Evolutionary conservation across 2,329 filamentous ascomycete species (phyloP).

Genomic region (Cladosporium colombiae): DNA sequence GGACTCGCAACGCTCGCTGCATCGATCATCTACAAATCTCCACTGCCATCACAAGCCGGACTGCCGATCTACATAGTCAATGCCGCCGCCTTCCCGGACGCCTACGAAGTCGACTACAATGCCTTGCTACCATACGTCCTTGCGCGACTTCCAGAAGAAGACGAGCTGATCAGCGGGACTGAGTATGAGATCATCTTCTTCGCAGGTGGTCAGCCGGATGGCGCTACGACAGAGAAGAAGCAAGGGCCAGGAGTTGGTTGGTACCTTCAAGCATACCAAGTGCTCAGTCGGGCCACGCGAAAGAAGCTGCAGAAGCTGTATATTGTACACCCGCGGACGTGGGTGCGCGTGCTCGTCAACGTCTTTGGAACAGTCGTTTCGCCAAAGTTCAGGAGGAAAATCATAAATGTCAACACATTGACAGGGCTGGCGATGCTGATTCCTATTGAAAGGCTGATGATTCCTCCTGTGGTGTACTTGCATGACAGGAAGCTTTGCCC

Average conservation of each 20-base stretch:
- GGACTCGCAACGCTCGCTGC: constrained; percentile 52
- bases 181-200: constrained; percentile 61
- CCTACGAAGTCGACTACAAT: constrained; percentile 56
- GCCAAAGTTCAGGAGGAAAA: constrained; percentile 59
- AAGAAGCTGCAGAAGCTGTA: constrained; percentile 58
- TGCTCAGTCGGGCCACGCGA: constrained; percentile 55
- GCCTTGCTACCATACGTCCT: constrained; percentile 57
- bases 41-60: constrained; percentile 51
- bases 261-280: constrained; percentile 60
- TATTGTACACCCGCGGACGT: constrained; percentile 59
- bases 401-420: constrained; percentile 56
- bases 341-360: constrained; percentile 58
- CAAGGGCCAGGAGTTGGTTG: constrained; percentile 55
- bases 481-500: constrained; percentile 53
- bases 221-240: constrained; percentile 47
- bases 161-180: constrained; percentile 54
- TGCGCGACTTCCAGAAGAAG: constrained; percentile 55
- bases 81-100: constrained; percentile 58
- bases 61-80: constrained; percentile 57
- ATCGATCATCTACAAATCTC: constrained; percentile 57
- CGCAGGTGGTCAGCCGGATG: constrained; percentile 53
- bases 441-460: constrained; percentile 54
- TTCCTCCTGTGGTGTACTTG: constrained; percentile 56
- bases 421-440: constrained; percentile 52
- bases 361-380: constrained; percentile 59